Conservation (phyloP, 192 early-diverging fungal species). For the Backusella morwellensis region DNA sequence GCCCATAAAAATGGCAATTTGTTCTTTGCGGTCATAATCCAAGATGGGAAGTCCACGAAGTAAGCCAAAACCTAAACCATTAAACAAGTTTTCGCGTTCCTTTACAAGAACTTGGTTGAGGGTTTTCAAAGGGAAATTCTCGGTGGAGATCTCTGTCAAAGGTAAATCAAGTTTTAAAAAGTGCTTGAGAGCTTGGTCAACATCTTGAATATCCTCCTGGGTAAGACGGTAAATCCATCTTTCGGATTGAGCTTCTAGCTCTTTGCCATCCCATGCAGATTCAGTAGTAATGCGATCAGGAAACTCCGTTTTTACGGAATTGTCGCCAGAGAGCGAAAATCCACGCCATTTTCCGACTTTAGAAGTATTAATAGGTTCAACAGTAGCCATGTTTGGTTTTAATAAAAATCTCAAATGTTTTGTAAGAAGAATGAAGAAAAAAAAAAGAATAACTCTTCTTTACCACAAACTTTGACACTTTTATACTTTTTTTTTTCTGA, state of each 20-base stretch:
- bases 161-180: conserved; percentile 15
- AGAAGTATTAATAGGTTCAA: not conserved
- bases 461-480: not conserved
- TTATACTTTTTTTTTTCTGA: not conserved
- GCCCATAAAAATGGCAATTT: conserved; percentile 35
- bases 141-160: conserved; percentile 13
- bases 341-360: not conserved
- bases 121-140: conserved; percentile 20
- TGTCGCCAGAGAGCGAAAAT: conserved; percentile 11
- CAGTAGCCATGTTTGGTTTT: not conserved
- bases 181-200: conserved; percentile 26
- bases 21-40: conserved; percentile 23
- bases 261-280: conserved; percentile 31
- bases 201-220: conserved; percentile 23
- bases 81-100: conserved; percentile 18
- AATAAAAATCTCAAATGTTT: not conserved
- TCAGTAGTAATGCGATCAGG: conserved; percentile 17
- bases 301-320: conserved; percentile 4
- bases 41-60: conserved; percentile 27
- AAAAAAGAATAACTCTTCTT: not conserved
- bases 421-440: not conserved
- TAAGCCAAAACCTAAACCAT: conserved; percentile 26
- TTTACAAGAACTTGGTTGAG: conserved; percentile 17
- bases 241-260: conserved; percentile 25
- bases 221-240: conserved; percentile 28